Conservation (phyloP, 768 basidiomycete genomes). For the Boletus subcaerulescens region DNA sequence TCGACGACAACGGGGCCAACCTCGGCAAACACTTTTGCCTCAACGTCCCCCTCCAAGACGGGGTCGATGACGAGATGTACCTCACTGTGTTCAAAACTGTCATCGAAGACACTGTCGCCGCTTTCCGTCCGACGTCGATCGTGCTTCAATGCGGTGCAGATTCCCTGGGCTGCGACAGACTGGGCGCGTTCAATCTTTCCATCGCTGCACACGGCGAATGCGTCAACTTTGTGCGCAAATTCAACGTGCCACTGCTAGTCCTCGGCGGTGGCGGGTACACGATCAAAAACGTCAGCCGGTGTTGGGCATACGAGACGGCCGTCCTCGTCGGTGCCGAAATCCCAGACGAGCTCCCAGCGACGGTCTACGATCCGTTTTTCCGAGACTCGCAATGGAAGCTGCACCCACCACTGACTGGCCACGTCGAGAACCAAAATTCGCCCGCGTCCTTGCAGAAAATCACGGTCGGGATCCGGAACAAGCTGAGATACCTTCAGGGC, state of each 20-base stretch:
- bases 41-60: conserved; percentile 93
- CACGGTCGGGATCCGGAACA: conserved; percentile 79
- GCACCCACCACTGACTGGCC: conserved; percentile 87
- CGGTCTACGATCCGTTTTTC: conserved; percentile 92
- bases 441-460: conserved; percentile 81
- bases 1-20: conserved; percentile 88
- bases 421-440: conserved; percentile 92
- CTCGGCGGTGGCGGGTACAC: conserved; percentile 97
- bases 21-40: conserved; percentile 91
- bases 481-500: conserved; percentile 88
- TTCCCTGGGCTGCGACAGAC: conserved; percentile 88
- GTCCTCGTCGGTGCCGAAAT: conserved; percentile 82
- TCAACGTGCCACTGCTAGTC: conserved; percentile 86
- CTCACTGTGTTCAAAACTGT: conserved; percentile 93
- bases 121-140: conserved; percentile 85
- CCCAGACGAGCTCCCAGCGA: conserved; percentile 83
- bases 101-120: conserved; percentile 88
- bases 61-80: conserved; percentile 97
- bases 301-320: conserved; percentile 98
- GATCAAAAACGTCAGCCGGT: conserved; percentile 95
- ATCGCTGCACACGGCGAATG: conserved; percentile 98
- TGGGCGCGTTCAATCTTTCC: conserved; percentile 96
- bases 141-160: conserved; percentile 98
- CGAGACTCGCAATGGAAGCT: conserved; percentile 88
- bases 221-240: conserved; percentile 93